These are phyloP conservation scores for Austroboletus novae-zelandiae DNA, from an alignment of 1,284 basidiomycete genomes.

Conservation along the genomic window DNA sequence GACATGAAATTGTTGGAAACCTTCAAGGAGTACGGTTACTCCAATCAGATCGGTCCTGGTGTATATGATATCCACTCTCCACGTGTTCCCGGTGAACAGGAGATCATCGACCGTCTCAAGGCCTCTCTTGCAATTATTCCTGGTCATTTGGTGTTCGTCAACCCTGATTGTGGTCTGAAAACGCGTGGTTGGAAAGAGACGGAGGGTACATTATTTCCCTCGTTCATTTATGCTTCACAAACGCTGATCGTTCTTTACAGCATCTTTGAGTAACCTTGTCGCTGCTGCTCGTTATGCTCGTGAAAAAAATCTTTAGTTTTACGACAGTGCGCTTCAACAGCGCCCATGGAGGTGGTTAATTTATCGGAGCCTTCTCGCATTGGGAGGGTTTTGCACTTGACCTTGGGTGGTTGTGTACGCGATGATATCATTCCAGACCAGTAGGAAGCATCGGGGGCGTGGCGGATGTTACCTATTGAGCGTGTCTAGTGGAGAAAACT, in stretches of 20 bases:
- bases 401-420: slow-evolving; percentile 48
- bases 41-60: slow-evolving; percentile 98
- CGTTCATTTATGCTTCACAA: not conserved
- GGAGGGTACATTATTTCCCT: slow-evolving; percentile 45
- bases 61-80: slow-evolving; percentile 99
- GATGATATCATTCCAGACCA: slow-evolving; percentile 27
- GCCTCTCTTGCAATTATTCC: slow-evolving; percentile 82
- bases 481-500: slow-evolving; percentile 36
- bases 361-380: slow-evolving; percentile 35
- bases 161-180: slow-evolving; percentile 92
- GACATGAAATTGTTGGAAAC: slow-evolving; percentile 97
- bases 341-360: slow-evolving; percentile 54
- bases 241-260: slow-evolving; percentile 24
- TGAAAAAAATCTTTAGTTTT: slow-evolving; percentile 60
- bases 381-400: slow-evolving; percentile 30
- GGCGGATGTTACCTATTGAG: slow-evolving; percentile 28
- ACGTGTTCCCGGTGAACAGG: slow-evolving; percentile 91
- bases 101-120: slow-evolving; percentile 93
- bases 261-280: slow-evolving; percentile 87
- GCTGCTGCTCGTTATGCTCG: slow-evolving; percentile 89
- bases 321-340: slow-evolving; percentile 85
- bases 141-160: slow-evolving; percentile 83
- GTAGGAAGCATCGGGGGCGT: slow-evolving; percentile 17
- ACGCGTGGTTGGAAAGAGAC: slow-evolving; percentile 98
- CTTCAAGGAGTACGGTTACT: slow-evolving; percentile 96